phyloP scores from a whole-genome alignment of 495 filamentous ascomycete genomes.

The Astrocystis sublimbata region DNA sequence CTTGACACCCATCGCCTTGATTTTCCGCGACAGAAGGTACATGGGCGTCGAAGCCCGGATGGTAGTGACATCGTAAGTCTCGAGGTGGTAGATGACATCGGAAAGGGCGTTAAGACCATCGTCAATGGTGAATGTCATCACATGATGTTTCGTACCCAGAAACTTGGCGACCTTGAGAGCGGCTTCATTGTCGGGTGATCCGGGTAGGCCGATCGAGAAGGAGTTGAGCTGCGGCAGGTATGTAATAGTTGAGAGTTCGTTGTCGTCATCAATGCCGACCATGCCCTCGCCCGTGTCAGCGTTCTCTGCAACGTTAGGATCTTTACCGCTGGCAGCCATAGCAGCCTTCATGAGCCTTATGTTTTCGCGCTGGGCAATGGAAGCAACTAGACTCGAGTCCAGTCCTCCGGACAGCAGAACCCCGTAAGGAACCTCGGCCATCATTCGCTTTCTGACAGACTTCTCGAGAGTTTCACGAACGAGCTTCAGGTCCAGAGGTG shows the following conservation, averaged over 20 bases:
- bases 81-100: constrained; percentile 96
- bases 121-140: constrained; percentile 96
- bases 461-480: constrained; percentile 82
- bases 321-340: constrained; percentile 46
- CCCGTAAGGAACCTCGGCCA: constrained; percentile 98
- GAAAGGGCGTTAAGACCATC: constrained; percentile 94
- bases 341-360: constrained; percentile 67
- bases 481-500: constrained; percentile 75
- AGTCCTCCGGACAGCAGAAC: constrained; percentile 93
- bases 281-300: constrained; percentile 63
- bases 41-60: constrained; percentile 98
- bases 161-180: constrained; percentile 89
- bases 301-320: constrained; percentile 42
- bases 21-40: constrained; percentile 96
- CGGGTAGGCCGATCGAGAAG: constrained; percentile 94
- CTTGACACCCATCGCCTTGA: constrained; percentile 98
- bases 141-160: constrained; percentile 94
- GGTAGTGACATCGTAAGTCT: constrained; percentile 97
- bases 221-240: constrained; percentile 93
- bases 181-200: constrained; percentile 85
- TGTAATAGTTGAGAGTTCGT: constrained; percentile 86
- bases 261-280: constrained; percentile 90
- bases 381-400: constrained; percentile 91
- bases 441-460: constrained; percentile 92
- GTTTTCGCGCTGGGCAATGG: constrained; percentile 93